Evolutionary conservation across 2,329 filamentous ascomycete genomes (phyloP).

Genomic region (Aureobasidium zeae): DNA sequence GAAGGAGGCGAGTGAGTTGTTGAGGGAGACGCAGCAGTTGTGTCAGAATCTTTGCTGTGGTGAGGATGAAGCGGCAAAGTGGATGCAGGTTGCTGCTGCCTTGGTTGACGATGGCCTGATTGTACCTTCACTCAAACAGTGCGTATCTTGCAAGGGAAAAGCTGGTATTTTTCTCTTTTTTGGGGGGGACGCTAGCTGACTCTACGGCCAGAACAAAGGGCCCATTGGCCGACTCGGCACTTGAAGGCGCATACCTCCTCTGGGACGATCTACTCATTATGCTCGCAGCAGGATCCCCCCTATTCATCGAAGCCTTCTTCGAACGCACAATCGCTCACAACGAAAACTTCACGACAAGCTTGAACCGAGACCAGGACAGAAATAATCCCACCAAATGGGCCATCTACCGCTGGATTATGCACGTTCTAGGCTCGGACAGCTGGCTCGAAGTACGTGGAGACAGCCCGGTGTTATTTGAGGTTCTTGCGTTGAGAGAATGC

Average conservation of each 20-base stretch:
- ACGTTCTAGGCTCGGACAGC: constrained; percentile 33
- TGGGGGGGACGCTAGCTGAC: too few relatives aligned
- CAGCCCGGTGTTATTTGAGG: constrained; percentile 10
- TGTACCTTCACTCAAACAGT: constrained; percentile 29
- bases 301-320: constrained; percentile 12
- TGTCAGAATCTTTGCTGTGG: constrained; percentile 6
- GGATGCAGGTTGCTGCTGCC: constrained; percentile 19
- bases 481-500: constrained; percentile 22
- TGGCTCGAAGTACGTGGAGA: constrained; percentile 29
- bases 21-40: constrained; percentile 6
- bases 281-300: constrained; percentile 5
- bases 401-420: constrained; percentile 41
- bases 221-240: constrained; percentile 23
- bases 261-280: constrained; percentile 33
- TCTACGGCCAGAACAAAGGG: constrained; percentile 8
- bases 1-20: neutral
- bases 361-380: constrained; percentile 18
- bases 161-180: too few relatives aligned
- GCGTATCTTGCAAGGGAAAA: constrained; percentile 16
- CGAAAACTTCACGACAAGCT: neutral
- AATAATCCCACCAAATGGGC: constrained; percentile 30
- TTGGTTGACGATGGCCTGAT: constrained; percentile 31
- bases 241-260: constrained; percentile 36
- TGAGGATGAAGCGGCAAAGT: constrained; percentile 8
- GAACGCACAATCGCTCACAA: constrained; percentile 12